phyloP scores from a whole-genome alignment of 352 stramenopile genomes.

The Phytophthora rubi region DNA sequence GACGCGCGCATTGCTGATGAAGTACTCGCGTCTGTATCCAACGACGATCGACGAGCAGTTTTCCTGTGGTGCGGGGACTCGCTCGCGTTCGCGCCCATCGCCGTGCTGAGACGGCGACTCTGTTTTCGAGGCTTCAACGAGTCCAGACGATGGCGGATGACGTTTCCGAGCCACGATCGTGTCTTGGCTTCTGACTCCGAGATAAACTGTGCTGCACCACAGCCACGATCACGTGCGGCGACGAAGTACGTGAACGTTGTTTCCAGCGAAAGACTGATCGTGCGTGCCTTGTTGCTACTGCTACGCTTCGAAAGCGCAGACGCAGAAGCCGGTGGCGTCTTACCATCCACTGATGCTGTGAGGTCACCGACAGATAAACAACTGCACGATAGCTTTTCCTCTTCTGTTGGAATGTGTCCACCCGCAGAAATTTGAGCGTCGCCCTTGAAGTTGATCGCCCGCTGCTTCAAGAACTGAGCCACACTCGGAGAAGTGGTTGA shows the following conservation, averaged over 20 bases:
- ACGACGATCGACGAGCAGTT: constrained; percentile 48
- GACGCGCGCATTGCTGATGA: constrained; percentile 65
- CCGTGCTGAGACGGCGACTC: constrained; percentile 49
- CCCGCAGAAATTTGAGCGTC: constrained; percentile 52
- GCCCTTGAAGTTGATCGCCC: constrained; percentile 81
- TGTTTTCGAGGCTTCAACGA: constrained; percentile 73
- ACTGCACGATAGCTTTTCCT: constrained; percentile 68
- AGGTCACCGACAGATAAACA: constrained; percentile 73
- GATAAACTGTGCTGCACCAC: constrained; percentile 60
- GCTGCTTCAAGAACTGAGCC: constrained; percentile 64
- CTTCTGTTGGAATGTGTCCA: constrained; percentile 52
- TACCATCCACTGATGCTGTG: constrained; percentile 32
- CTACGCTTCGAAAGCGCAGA: constrained; percentile 48
- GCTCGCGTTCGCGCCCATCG: constrained; percentile 37
- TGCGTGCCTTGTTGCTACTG: constrained; percentile 80
- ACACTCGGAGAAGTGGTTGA: constrained; percentile 56
- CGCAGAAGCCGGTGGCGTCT: constrained; percentile 28
- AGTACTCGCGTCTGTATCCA: constrained; percentile 41
- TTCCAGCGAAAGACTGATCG: constrained; percentile 74
- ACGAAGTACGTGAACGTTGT: constrained; percentile 80
- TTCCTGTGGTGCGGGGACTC: constrained; percentile 54
- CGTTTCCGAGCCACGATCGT: constrained; percentile 66
- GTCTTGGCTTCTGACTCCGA: constrained; percentile 65
- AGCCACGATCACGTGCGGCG: constrained; percentile 62
- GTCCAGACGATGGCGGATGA: constrained; percentile 67